Conservation (phyloP, 768 basidiomycete species). For the Boletus sp. region DNA sequence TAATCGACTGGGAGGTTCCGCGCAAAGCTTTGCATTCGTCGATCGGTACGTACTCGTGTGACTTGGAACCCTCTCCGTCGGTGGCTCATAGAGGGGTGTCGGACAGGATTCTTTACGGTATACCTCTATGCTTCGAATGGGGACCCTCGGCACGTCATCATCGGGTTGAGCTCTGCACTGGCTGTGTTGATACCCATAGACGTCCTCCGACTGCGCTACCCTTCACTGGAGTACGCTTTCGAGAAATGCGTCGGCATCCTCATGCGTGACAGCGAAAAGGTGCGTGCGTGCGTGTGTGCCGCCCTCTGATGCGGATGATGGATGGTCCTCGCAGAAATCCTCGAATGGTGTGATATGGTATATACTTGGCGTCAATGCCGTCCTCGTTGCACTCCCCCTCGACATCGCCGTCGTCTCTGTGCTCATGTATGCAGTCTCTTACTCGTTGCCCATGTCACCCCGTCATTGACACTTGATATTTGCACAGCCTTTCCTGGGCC, state of each 20-base stretch:
- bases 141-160: constrained; percentile 49
- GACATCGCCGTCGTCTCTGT: constrained; percentile 90
- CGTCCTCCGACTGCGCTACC: constrained; percentile 63
- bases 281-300: constrained; percentile 28
- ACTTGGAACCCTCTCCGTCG: background rate
- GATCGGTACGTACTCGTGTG: constrained; percentile 60
- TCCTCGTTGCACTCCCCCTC: constrained; percentile 70
- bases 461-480: background rate
- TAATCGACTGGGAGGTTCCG: constrained; percentile 85
- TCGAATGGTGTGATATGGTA: constrained; percentile 90
- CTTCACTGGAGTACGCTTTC: constrained; percentile 63
- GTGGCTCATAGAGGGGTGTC: constrained; percentile 6
- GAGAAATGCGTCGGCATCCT: constrained; percentile 73
- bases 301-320: background rate
- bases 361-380: constrained; percentile 79
- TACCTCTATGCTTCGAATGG: constrained; percentile 52
- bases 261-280: constrained; percentile 88
- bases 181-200: constrained; percentile 72
- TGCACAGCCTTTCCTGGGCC: constrained; percentile 83
- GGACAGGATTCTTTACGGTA: constrained; percentile 59
- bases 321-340: constrained; percentile 36
- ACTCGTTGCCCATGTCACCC: background rate
- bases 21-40: constrained; percentile 84
- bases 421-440: constrained; percentile 62
- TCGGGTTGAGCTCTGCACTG: constrained; percentile 62